Base-by-base conservation (phyloP, 441 rosid genomes). In the Sinapis alba region DNA sequence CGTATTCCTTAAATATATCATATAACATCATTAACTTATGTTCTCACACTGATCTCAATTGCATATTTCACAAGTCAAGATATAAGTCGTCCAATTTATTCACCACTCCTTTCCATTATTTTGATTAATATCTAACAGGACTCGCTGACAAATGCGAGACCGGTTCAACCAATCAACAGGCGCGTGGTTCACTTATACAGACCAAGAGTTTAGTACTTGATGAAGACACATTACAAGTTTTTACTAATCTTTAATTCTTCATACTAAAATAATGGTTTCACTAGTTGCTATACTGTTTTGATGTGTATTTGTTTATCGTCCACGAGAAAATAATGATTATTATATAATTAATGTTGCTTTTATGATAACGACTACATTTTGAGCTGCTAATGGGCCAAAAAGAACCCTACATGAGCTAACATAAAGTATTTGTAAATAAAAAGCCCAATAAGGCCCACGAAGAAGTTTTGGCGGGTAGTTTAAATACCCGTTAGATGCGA, bases 121-220 rank as follows among this genome's bases (percentile, higher is more conserved):
- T 69, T 54, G 7, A 59, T 26, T 11, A 45, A 15, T 19, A 41
- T 73, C 76, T 65, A 54, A 41, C 84, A 90, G 97, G 85, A 79
- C 5, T 76, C 90, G 0, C 27, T 81, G 68, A 65, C 83, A 7
- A 92, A 92, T 71, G 91, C 97, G 47, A 86, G 96, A 20, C 97
- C 92, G 26, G 3, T 68, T 13, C 96, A 92, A 19, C 71, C 82
- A 51, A 18, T 79, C 73, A 84, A 88, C 69, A 58, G 43, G 12
- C 87, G 96, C 4, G 0, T 15, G 0, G 67, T 92, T 60, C 66
- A 78, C 13, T 83, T 86, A 16, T 87, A 59, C 63, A 77, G 83
- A 41, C 88, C 92, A 38, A 66, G 21, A 38, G 68, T 57, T 69
- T 69, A 64, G 32, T 19, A n/a, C n/a, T n/a, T 0, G 10, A 13